Evolutionary conservation across 2,329 filamentous ascomycete species (phyloP), one percentile per base, ranked within the genome.

Genomic region (Trichoderma endophyticum): DNA sequence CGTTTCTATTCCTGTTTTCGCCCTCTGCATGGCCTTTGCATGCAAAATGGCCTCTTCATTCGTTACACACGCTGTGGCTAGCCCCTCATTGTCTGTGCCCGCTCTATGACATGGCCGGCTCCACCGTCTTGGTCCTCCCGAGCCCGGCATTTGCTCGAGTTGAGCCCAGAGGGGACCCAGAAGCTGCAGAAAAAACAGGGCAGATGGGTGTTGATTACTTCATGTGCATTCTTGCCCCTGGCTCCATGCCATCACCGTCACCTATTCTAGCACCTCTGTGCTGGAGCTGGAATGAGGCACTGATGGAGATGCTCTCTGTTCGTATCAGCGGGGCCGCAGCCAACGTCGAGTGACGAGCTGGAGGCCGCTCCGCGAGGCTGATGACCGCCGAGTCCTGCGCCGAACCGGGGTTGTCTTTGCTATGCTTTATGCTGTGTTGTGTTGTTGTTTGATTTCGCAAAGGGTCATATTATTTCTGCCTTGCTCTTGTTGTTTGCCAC

Each of bases 101-200:
- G 57, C 68, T 67, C 32, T 64, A 64, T 70, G 68, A 64, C 68
- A 57, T 64, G 48, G 32, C 68, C 18, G 57, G 59, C 67, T 70
- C 67, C 67, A 63, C 67, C 39, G 11, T 30, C 15, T 54, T 63
- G 67, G 32, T n/a, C 57, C 30, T 62, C 28, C 39, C 57, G 51
- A 59, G 51, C 64, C 54, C 64, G 64, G 64, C 64, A 67, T 67
- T 51, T 30, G 43, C 21, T 36, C 32, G 3, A 21, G 64, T 59
- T 21, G 32, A 67, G 43, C 64, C 51, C 32, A 67, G 51, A 48
- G 24, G 43, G 43, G 56, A 34, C 34, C 48, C 56, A 32, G 30
- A 34, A 70, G 57, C 67, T 51, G 56, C 24, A 54, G 57, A n/a
- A 48, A 70, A 39, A 63, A 48, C 59, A 63, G 32, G 68, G 68